phyloP scores from a whole-genome alignment of 2,329 filamentous ascomycete genomes.

The Botryosphaeria dothidea region DNA sequence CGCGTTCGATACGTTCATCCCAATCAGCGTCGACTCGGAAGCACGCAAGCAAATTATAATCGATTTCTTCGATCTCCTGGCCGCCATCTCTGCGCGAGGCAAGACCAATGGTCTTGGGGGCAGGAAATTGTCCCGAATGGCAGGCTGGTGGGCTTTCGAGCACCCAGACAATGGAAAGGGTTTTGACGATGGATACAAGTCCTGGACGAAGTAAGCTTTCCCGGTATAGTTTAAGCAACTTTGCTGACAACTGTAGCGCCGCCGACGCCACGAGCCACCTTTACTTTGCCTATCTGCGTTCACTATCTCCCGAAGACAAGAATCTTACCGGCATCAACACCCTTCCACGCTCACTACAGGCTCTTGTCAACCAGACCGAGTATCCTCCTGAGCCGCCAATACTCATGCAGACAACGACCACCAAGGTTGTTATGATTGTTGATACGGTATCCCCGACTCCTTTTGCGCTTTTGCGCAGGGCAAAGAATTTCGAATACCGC shows the following conservation, averaged over 20 bases:
- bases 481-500: conserved; percentile 93
- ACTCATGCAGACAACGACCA: conserved; percentile 76
- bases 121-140: conserved; percentile 89
- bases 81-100: conserved; percentile 87
- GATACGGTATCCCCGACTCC: conserved; percentile 93
- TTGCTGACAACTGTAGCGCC: conserved; percentile 57
- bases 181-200: conserved; percentile 91
- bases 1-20: conserved; percentile 95
- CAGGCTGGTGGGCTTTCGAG: conserved; percentile 98
- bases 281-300: conserved; percentile 96
- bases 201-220: conserved; percentile 72
- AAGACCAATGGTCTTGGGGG: conserved; percentile 93
- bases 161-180: conserved; percentile 83
- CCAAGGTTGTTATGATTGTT: conserved; percentile 95
- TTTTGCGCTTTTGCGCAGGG: conserved; percentile 83
- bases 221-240: conserved; percentile 26
- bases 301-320: conserved; percentile 76
- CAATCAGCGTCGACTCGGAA: conserved; percentile 85
- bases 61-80: conserved; percentile 92
- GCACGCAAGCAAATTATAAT: conserved; percentile 87
- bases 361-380: conserved; percentile 86
- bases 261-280: conserved; percentile 95
- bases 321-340: conserved; percentile 77
- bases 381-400: conserved; percentile 82
- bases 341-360: conserved; percentile 86